Evolutionary conservation across 2,329 filamentous ascomycete species (phyloP).

Genomic region (Tolypocladium ovalisporum): DNA sequence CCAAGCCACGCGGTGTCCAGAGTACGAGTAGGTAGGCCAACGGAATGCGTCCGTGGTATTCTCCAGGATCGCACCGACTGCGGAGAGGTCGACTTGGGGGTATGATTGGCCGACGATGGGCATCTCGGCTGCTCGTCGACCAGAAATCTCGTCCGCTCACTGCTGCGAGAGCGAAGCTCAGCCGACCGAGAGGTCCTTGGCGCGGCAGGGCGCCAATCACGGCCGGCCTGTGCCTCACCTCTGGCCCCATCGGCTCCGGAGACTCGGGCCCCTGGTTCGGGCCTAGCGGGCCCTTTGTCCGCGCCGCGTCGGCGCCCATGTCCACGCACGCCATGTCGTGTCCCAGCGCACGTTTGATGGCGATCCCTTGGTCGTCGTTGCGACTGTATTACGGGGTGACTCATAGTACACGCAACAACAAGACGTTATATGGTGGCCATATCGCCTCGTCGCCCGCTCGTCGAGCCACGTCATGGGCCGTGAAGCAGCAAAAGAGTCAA

Average conservation of each 20-base stretch:
- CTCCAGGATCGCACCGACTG: background rate
- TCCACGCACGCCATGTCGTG: constrained; percentile 2
- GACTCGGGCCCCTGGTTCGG: background rate
- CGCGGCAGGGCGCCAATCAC: background rate
- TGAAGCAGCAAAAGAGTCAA: background rate
- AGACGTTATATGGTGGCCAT: background rate
- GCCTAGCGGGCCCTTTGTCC: constrained; percentile 4
- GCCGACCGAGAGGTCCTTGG: background rate
- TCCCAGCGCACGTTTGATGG: background rate
- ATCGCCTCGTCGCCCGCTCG: background rate
- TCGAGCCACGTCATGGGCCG: background rate
- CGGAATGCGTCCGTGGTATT: background rate
- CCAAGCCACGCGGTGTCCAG: background rate
- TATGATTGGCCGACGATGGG: background rate
- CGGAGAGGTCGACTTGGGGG: background rate
- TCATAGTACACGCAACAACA: background rate
- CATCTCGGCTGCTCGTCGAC: background rate
- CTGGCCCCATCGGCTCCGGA: background rate
- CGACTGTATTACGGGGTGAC: background rate
- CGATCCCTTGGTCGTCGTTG: background rate
- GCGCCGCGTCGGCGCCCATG: constrained; percentile 1
- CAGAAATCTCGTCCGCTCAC: background rate
- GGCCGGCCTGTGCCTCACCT: background rate
- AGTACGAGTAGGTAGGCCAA: background rate
- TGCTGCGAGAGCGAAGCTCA: background rate